Evolutionary conservation across 164 flowering plant species (phyloP), one percentile per base, ranked within the genome.

Genomic region (Malania oleifera): DNA sequence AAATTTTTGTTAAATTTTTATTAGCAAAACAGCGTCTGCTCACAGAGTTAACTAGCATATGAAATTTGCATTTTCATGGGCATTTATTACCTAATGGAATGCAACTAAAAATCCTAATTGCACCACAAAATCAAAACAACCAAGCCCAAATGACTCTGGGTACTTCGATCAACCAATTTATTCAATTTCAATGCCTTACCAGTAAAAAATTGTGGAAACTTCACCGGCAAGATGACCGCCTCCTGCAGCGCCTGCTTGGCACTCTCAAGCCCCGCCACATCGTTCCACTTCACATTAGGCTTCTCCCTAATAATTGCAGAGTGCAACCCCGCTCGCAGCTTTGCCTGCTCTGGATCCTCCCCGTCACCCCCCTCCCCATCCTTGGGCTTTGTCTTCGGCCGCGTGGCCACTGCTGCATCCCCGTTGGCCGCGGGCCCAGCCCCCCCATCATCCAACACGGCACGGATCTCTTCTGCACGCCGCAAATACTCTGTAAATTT

Each of bases 191-290:
- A n/a, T n/a, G n/a, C 34, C 9, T 27, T 13, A 90, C 99, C 97
- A 53, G 96, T 86, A 58, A 90, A 93, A 61, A 93, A 90, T 80
- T 93, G 97, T 1, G 97, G 97, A 63, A 88, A 93, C 65, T 90
- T 93, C 44, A 93, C 96, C 0, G 99, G 99, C 50, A 93, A 73
- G 28, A 93, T 90, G 15, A 90, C 99, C 0, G 99, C 99, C 77
- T 93, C 96, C 75, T 93, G 97, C 74, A 93, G 68, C 1, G 99
- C 83, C 78, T 93, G 97, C 69, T 93, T 90, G 26, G 97, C 99
- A 17, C 95, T 89, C 73, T 95, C 99, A 19, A 95, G 71, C 23
- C 99, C 97, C 0, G 97, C 97, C 9, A 95, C 99, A 74, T 91
- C 99, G 54, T 65, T 82, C 99, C 99, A 95, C 82, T 91, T 88